These are phyloP conservation scores for Fragosphaeria purpurea DNA, from an alignment of 2,329 filamentous ascomycete species.

Conservation along the genomic window DNA sequence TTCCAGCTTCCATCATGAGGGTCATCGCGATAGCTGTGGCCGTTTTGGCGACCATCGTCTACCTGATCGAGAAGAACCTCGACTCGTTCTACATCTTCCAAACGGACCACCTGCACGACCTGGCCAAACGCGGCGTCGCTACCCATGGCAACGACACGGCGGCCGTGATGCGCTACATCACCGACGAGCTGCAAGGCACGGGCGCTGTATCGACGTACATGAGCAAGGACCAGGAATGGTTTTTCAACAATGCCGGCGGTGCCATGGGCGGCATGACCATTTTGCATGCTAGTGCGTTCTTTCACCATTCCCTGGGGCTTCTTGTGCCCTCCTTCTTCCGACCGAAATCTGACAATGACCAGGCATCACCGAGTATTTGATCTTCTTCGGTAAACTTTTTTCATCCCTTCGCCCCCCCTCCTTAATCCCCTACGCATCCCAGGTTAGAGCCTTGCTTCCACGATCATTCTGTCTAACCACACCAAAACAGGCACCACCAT, in stretches of 20 bases:
- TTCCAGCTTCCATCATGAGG: slow-evolving; percentile 7
- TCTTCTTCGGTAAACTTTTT: slow-evolving; percentile 58
- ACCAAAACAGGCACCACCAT: slow-evolving; percentile 48
- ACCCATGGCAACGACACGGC: slow-evolving; percentile 67
- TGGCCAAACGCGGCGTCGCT: slow-evolving; percentile 55
- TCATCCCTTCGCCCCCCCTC: background rate
- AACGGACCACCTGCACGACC: slow-evolving; percentile 54
- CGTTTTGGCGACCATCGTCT: slow-evolving; percentile 42
- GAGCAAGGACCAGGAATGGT: slow-evolving; percentile 69
- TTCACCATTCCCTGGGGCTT: background rate
- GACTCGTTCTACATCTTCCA: slow-evolving; percentile 68
- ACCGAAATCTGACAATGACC: background rate
- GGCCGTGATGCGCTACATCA: slow-evolving; percentile 59
- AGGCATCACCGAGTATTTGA: slow-evolving; percentile 80
- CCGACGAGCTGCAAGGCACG: slow-evolving; percentile 52
- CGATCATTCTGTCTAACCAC: no score
- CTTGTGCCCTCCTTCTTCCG: background rate
- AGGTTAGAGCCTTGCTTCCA: no score
- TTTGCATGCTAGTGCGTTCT: slow-evolving; percentile 64
- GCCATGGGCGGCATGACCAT: slow-evolving; percentile 91
- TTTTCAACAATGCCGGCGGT: slow-evolving; percentile 86
- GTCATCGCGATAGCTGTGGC: slow-evolving; percentile 44
- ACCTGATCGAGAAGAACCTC: slow-evolving; percentile 48
- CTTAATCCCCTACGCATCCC: background rate
- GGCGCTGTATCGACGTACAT: slow-evolving; percentile 42